Conservation (phyloP, 768 basidiomycete genomes). For the Myochromella boudieri region DNA sequence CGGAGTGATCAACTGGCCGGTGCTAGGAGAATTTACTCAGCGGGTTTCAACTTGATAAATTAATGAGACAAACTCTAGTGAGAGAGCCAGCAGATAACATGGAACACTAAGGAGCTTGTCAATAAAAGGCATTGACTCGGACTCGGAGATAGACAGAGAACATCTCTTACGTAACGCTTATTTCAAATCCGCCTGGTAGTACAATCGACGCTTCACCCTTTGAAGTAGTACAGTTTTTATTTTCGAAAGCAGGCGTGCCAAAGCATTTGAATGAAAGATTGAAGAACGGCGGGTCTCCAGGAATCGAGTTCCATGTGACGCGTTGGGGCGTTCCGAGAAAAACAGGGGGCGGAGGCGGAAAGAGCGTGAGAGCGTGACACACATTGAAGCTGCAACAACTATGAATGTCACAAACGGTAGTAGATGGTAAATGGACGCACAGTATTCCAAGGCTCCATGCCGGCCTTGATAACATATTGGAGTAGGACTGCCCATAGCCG, state of each 20-base stretch:
- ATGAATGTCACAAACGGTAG: not conserved
- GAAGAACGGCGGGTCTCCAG: constrained; percentile 4
- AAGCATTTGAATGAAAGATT: not conserved
- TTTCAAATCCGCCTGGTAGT: not conserved
- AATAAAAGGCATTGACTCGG: not conserved
- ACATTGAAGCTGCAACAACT: not conserved
- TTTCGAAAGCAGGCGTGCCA: not conserved
- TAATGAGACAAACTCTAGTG: not conserved
- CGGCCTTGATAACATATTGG: not conserved
- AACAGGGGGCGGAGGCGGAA: constrained; percentile 7
- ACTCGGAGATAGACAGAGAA: not conserved
- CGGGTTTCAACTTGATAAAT: too few relatives aligned
- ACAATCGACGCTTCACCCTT: not conserved
- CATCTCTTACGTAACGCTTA: constrained; percentile 1
- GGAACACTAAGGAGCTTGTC: not conserved
- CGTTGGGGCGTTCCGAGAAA: not conserved
- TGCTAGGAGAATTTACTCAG: not conserved
- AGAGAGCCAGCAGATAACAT: not conserved
- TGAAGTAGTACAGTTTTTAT: not conserved
- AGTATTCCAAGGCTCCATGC: too few relatives aligned
- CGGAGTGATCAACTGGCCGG: not conserved
- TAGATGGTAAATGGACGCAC: too few relatives aligned
- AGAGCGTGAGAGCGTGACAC: constrained; percentile 1
- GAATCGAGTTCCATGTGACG: not conserved
- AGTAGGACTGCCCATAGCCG: not conserved